phyloP scores from a whole-genome alignment of 345 rosid species.

The Orychophragmus violaceus region DNA sequence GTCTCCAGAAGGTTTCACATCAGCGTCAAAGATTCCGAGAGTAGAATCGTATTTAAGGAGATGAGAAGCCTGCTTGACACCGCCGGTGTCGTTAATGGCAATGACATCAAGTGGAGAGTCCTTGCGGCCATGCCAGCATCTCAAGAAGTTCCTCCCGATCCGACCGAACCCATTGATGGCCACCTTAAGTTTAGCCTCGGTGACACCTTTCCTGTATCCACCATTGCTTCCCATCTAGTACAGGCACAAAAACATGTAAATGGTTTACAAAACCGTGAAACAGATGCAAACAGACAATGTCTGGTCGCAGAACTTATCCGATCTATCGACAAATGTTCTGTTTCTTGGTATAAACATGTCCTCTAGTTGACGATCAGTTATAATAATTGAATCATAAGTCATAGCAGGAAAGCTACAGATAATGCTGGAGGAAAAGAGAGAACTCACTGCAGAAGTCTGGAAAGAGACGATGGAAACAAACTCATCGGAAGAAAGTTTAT shows the following conservation, averaged over 20 bases:
- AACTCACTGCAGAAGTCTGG: slow-evolving; percentile 82
- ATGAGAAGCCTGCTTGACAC: slow-evolving; percentile 91
- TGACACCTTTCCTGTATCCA: slow-evolving; percentile 59
- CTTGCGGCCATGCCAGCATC: slow-evolving; percentile 95
- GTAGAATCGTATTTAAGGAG: slow-evolving; percentile 93
- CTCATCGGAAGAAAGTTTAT: slow-evolving; percentile 62
- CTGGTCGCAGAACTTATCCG: neutral
- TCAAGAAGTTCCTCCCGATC: slow-evolving; percentile 92
- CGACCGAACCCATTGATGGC: slow-evolving; percentile 93
- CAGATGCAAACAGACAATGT: neutral
- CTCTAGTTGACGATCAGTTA: neutral
- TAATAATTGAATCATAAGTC: neutral
- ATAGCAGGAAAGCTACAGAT: neutral
- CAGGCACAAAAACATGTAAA: neutral
- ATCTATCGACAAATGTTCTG: neutral
- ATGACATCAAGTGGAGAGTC: slow-evolving; percentile 89
- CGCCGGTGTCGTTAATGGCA: slow-evolving; percentile 83
- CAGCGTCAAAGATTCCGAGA: slow-evolving; percentile 86
- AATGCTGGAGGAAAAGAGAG: neutral
- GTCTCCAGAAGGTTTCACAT: slow-evolving; percentile 75
- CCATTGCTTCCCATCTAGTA: slow-evolving; percentile 57
- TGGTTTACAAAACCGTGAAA: neutral
- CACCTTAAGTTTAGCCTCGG: slow-evolving; percentile 80
- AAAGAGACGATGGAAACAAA: slow-evolving; percentile 51
- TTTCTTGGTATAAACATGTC: neutral